phyloP scores from a whole-genome alignment of 1,284 basidiomycete genomes.

The Phellopilus nigrolimitatus region DNA sequence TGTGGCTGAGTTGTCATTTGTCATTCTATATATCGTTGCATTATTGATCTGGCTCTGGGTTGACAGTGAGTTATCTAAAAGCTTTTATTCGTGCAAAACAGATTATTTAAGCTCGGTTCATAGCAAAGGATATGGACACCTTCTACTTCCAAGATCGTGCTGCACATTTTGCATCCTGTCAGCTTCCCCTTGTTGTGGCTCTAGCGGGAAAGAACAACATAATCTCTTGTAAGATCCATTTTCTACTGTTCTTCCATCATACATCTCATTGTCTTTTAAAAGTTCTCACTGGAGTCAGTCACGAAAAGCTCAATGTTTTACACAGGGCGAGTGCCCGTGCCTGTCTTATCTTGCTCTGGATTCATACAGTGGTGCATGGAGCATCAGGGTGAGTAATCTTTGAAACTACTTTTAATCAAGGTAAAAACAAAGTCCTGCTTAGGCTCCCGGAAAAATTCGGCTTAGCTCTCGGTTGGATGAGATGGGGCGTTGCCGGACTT shows the following conservation, averaged over 20 bases:
- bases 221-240: slow-evolving; percentile 34
- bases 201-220: slow-evolving; percentile 45
- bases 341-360: slow-evolving; percentile 33
- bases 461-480: slow-evolving; percentile 32
- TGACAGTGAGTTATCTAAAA: slow-evolving; percentile 36
- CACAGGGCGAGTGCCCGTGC: slow-evolving; percentile 34
- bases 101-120: not conserved
- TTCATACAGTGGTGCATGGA: slow-evolving; percentile 30
- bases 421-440: no score
- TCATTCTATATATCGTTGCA: slow-evolving; percentile 37
- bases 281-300: slow-evolving; percentile 41
- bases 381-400: slow-evolving; percentile 24
- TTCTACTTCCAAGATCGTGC: slow-evolving; percentile 36
- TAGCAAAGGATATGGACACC: slow-evolving; percentile 27
- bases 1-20: slow-evolving; percentile 39
- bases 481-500: slow-evolving; percentile 34
- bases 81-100: not conserved
- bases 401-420: not conserved
- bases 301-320: slow-evolving; percentile 40
- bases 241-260: not conserved
- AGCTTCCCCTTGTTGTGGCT: slow-evolving; percentile 41
- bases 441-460: slow-evolving; percentile 29
- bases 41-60: slow-evolving; percentile 39
- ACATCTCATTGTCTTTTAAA: slow-evolving; percentile 9
- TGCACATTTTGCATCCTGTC: slow-evolving; percentile 37